Base-by-base conservation (phyloP, 2,329 filamentous ascomycete species). In the Neonectria hederae region DNA sequence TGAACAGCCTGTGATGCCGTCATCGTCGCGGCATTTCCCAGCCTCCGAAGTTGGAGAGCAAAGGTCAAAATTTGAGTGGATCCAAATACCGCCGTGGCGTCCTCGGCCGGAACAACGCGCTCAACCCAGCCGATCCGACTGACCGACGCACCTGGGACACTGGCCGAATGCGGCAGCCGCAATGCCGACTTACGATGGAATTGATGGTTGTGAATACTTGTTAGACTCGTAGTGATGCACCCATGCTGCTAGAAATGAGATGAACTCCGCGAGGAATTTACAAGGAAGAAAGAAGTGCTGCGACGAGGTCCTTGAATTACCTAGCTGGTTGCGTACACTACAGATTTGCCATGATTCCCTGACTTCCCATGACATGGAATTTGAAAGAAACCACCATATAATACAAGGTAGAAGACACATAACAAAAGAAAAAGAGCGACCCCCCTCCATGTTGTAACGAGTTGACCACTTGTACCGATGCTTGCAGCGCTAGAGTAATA, bases 11-110 rank as follows among this genome's bases (percentile, higher is more conserved):
- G 63, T 46, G 68, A 76, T 77, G 73, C 76, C 74, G 76, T 77
- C 76, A 77, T 77, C 65, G 65, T 72, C 70, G 74, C 74, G 74
- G 75, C 71, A 76, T 76, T 78, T 76, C 72, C 71, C 65, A 74
- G 65, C 66, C 69, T 70, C 71, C 70, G 69, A 69, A 62, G 67
- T 69, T 72, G 70, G 71, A 65, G 56, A 62, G 61, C 60, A 68
- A 65, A 65, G 53, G 32, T 21, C 45, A 68, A 68, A 72, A 66
- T 58, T 63, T 72, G 42, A 65, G 72, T 74, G 71, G 72, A 66
- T 63, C 69, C 53, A 26, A 26, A 52, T 22, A 52, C 60, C 52
- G 46, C 56, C 51, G 59, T 69, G 61, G 65, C 62, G 59, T 60
- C 59, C 59, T 72, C 66, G 63, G 62, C 72, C 68, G 62, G 72